Conservation (phyloP, 2,329 filamentous ascomycete species). For the Catunica adiposa region DNA sequence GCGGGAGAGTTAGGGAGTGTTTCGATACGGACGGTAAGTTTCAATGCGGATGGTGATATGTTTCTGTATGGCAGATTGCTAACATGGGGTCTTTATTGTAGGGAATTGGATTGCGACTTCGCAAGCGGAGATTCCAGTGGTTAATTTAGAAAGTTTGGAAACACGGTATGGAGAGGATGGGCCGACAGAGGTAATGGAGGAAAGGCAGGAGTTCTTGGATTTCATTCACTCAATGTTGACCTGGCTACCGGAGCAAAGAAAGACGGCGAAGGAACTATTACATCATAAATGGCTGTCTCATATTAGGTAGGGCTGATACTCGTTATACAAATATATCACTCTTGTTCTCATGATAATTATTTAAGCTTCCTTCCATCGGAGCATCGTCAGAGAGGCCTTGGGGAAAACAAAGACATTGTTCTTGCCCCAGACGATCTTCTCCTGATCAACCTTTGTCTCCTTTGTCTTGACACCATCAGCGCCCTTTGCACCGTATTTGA, state of each 20-base stretch:
- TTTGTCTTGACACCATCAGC: slow-evolving; percentile 38
- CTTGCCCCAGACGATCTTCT: slow-evolving; percentile 36
- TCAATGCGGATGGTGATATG: no score
- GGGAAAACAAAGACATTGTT: slow-evolving; percentile 43
- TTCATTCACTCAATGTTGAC: slow-evolving; percentile 9
- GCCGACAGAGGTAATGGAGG: neutral
- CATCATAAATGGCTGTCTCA: slow-evolving; percentile 9
- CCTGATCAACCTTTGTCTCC: slow-evolving; percentile 30
- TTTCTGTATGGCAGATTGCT: neutral
- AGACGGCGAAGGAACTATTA: slow-evolving; percentile 7
- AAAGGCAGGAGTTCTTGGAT: slow-evolving; percentile 7
- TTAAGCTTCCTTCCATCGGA: slow-evolving; percentile 35
- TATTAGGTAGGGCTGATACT: neutral
- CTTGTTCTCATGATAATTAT: no score
- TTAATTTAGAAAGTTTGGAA: slow-evolving; percentile 10
- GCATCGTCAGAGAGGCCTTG: slow-evolving; percentile 50
- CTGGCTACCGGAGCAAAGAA: slow-evolving; percentile 13
- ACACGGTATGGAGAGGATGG: slow-evolving; percentile 3
- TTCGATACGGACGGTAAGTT: slow-evolving; percentile 12
- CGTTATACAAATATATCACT: neutral
- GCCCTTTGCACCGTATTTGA: slow-evolving; percentile 42
- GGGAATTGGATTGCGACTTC: slow-evolving; percentile 10
- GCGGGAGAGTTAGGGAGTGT: slow-evolving; percentile 2
- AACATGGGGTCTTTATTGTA: neutral
- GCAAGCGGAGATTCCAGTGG: slow-evolving; percentile 11